Percentiles rank a stretch among this genome's conserved stretches.
Evolutionary conservation across 768 basidiomycete genomes (phyloP).

Genomic region (Boletellus ananiceps): DNA sequence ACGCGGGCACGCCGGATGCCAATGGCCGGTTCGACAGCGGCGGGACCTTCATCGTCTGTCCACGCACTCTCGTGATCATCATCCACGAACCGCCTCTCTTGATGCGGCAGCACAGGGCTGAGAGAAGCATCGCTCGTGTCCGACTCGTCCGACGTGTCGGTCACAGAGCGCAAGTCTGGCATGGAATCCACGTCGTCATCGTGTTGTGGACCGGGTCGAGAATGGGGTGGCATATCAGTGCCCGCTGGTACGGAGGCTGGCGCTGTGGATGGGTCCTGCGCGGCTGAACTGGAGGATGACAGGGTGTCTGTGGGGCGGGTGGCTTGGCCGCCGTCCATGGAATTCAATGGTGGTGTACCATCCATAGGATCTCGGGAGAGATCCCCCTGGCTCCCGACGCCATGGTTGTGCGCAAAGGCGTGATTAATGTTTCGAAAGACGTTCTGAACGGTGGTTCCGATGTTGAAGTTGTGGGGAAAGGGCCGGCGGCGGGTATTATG

Average conservation of each 20-base stretch:
- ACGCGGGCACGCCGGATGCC: conserved; percentile 50
- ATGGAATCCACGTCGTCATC: conserved; percentile 37
- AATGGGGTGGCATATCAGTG: conserved; percentile 3
- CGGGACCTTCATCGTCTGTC: conserved; percentile 32
- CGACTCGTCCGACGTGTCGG: conserved; percentile 37
- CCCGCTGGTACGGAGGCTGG: conserved; percentile 2
- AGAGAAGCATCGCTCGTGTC: conserved; percentile 28
- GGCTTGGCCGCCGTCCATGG: neutral
- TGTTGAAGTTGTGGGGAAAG: conserved; percentile 18
- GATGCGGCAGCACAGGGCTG: conserved; percentile 25
- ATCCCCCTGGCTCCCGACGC: neutral
- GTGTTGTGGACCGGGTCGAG: conserved; percentile 2
- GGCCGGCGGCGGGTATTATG: conserved; percentile 2
- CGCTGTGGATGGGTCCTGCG: conserved; percentile 1
- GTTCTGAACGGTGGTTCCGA: conserved; percentile 27
- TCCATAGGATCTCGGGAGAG: neutral
- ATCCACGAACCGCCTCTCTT: conserved; percentile 21
- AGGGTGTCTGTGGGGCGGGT: conserved; percentile 1
- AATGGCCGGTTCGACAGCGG: conserved; percentile 28
- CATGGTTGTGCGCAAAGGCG: conserved; percentile 19
- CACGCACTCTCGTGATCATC: conserved; percentile 28
- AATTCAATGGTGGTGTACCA: conserved; percentile 2
- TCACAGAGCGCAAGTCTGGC: conserved; percentile 39
- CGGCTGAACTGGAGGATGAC: conserved; percentile 1
- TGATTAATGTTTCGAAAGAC: conserved; percentile 32